phyloP scores from a whole-genome alignment of 2,329 filamentous ascomycete genomes.

The Colletotrichum musae region DNA sequence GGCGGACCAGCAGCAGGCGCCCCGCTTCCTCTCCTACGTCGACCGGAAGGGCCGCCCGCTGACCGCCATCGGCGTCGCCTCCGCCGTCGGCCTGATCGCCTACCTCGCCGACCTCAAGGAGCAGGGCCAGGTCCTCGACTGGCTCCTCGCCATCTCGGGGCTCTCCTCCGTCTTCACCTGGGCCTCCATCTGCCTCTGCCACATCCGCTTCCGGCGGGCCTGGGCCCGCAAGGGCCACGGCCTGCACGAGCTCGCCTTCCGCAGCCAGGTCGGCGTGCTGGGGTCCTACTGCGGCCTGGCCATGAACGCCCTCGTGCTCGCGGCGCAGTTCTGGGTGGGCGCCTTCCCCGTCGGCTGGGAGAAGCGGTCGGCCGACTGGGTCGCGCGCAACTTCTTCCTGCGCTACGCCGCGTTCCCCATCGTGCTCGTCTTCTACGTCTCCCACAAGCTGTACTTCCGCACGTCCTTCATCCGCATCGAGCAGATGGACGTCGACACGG shows the following conservation, averaged over 20 bases:
- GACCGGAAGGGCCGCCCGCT: conserved; percentile 87
- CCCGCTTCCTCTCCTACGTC: conserved; percentile 82
- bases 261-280: conserved; percentile 81
- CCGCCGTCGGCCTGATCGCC: conserved; percentile 78
- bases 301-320: conserved; percentile 82
- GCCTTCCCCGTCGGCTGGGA: conserved; percentile 79
- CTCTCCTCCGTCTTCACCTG: conserved; percentile 83
- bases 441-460: conserved; percentile 81
- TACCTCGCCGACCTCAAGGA: conserved; percentile 78
- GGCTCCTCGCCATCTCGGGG: conserved; percentile 82
- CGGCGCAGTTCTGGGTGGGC: conserved; percentile 91
- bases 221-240: conserved; percentile 79
- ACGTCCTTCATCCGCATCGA: conserved; percentile 76
- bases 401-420: conserved; percentile 80
- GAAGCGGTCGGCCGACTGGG: conserved; percentile 57
- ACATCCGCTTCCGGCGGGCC: conserved; percentile 91
- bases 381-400: conserved; percentile 80
- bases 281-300: conserved; percentile 86
- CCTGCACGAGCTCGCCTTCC: conserved; percentile 85
- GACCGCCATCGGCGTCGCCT: conserved; percentile 78
- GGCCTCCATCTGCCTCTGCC: conserved; percentile 88
- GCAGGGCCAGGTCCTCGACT: conserved; percentile 76
- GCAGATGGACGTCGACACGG: conserved; percentile 91
- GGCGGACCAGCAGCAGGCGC: conserved; percentile 89
- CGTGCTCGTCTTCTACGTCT: conserved; percentile 76